Conservation (phyloP, 768 basidiomycete species). For the Mycena alexandri region DNA sequence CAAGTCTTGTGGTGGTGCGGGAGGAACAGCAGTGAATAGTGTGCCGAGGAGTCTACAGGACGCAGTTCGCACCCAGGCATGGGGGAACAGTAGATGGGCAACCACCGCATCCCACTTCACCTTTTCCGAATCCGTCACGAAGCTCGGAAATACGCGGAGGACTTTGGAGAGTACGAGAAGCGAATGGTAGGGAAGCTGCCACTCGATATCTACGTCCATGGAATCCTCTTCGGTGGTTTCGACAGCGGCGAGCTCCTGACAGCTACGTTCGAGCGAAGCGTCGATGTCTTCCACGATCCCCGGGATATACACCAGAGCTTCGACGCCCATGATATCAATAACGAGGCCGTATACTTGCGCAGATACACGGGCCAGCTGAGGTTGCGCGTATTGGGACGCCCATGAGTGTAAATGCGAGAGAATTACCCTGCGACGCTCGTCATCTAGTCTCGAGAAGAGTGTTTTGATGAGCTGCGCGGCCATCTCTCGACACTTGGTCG, state of each 20-base stretch:
- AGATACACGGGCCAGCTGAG: slow-evolving; percentile 77
- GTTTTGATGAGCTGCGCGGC: slow-evolving; percentile 86
- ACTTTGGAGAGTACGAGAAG: slow-evolving; percentile 76
- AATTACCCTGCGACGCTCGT: slow-evolving; percentile 65
- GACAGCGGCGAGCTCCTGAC: slow-evolving; percentile 53
- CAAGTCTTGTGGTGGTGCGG: slow-evolving; percentile 52
- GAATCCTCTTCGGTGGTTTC: slow-evolving; percentile 60
- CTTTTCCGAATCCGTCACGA: slow-evolving; percentile 57
- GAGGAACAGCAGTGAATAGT: slow-evolving; percentile 70
- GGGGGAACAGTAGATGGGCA: slow-evolving; percentile 85
- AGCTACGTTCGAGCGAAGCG: slow-evolving; percentile 59
- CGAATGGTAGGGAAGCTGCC: slow-evolving; percentile 88
- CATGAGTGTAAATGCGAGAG: slow-evolving; percentile 84
- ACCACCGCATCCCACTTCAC: slow-evolving; percentile 76
- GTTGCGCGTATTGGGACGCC: slow-evolving; percentile 73
- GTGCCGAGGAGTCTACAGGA: slow-evolving; percentile 82
- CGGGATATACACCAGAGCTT: slow-evolving; percentile 58
- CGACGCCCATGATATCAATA: slow-evolving; percentile 72
- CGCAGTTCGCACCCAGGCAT: slow-evolving; percentile 92
- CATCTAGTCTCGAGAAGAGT: slow-evolving; percentile 78
- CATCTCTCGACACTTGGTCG: slow-evolving; percentile 89
- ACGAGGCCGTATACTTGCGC: slow-evolving; percentile 87
- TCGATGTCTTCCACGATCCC: slow-evolving; percentile 70
- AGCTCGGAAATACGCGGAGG: slow-evolving; percentile 67
- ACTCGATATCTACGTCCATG: slow-evolving; percentile 73